Evolutionary conservation across 2,329 filamentous ascomycete genomes (phyloP), one percentile per base, ranked within the genome.

Genomic region (Exutisphaerella laricina): DNA sequence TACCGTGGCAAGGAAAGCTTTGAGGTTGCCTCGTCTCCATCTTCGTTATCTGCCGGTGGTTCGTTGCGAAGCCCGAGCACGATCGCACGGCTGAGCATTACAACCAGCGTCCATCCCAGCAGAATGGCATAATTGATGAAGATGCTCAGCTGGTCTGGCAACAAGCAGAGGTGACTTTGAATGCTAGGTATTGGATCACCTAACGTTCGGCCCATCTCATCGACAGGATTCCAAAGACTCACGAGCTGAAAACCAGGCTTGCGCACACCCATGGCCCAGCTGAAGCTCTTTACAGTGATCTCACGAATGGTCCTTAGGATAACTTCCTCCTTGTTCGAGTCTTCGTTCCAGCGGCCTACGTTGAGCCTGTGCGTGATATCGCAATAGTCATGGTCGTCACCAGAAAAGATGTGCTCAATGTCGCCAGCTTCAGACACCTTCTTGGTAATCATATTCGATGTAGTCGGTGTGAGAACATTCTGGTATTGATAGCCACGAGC

Each of bases 341-440:
- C 47, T 30, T 50, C 49, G 20, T 43, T 41, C 47, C 48, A 52
- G 3, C 43, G 44, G 10, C 43, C 50, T 14, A 58, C 43, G 14
- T 61, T 62, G 54, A 59, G 62, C 6, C 80, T 79, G 64, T 98
- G 92, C 0, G 82, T 74, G 5, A 97, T 70, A 58, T 95, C 89
- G 67, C 92, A 98, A 68, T 97, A 96, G 68, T 98, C 92, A 68
- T 98, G 92, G 60, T 98, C 92, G 57, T 98, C 92, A 8, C 92
- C 92, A 0, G 88, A 95, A 61, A 97, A 98, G 31, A 89, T 84
- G 52, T 92, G 84, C 3, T 79, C 74, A 9, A 97, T 79, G 49
- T 92, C 86, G 23, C 88, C 88, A 7, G 54, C 53, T 5, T 44
- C 44, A 7, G 55, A 56, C 23, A 95, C 73, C 50, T 82, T 85